phyloP scores from a whole-genome alignment of 768 basidiomycete species.

The Podaxis carcinomalis region DNA sequence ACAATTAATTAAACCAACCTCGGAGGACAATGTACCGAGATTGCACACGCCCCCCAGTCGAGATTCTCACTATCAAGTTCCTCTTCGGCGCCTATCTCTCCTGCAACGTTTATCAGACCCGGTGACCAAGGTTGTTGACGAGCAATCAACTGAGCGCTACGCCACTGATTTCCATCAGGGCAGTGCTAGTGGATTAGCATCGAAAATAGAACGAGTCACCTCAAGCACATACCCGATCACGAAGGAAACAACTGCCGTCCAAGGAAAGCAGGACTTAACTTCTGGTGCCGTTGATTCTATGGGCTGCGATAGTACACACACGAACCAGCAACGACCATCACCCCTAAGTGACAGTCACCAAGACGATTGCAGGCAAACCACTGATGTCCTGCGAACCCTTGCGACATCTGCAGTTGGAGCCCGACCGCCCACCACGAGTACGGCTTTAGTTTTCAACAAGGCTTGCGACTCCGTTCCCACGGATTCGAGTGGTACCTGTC shows the following conservation, averaged over 20 bases:
- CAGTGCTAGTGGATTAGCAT: neutral
- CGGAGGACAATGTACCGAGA: neutral
- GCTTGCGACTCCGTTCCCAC: neutral
- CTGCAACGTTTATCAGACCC: slow-evolving; percentile 2
- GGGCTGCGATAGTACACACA: neutral
- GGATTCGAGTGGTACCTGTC: neutral
- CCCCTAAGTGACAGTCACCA: slow-evolving; percentile 3
- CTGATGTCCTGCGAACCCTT: neutral
- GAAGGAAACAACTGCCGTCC: neutral
- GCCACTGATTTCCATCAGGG: neutral
- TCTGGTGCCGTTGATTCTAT: neutral
- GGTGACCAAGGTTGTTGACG: neutral
- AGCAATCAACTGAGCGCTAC: neutral
- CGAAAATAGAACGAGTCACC: neutral
- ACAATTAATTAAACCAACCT: neutral
- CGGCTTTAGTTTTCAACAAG: neutral
- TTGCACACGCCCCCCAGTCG: neutral
- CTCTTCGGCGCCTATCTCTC: neutral
- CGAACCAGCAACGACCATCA: slow-evolving; percentile 5
- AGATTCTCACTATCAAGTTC: neutral
- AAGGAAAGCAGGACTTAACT: neutral
- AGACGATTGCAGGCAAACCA: neutral
- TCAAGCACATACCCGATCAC: neutral
- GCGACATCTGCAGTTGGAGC: neutral
- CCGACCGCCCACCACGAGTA: neutral